phyloP scores from a whole-genome alignment of 1,284 basidiomycete genomes.

The Ustilago xerochloae region DNA sequence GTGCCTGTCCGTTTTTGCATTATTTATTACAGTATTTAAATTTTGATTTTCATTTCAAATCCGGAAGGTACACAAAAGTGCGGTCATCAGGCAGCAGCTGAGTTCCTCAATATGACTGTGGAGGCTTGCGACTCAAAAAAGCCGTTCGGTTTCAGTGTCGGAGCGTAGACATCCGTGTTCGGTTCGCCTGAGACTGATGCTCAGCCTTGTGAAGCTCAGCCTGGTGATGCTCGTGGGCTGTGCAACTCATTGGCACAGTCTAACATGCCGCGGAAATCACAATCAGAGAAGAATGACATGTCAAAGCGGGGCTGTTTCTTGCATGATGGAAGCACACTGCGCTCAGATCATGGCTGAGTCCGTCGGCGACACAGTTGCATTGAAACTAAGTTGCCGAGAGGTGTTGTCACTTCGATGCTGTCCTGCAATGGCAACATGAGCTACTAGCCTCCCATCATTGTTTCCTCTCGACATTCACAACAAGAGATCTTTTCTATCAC shows the following conservation, averaged over 20 bases:
- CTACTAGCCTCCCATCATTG: too few species aligned
- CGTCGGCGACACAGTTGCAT: too few species aligned
- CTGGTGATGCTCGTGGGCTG: background rate
- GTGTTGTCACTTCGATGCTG: too few species aligned
- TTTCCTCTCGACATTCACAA: conserved; percentile 7
- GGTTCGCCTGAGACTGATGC: conserved; percentile 4
- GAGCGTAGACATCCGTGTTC: conserved; percentile 24
- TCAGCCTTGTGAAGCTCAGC: background rate
- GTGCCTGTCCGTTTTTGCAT: too few species aligned
- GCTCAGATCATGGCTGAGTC: too few species aligned
- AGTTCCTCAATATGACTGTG: conserved; percentile 11
- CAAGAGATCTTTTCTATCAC: background rate
- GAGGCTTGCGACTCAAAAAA: conserved; percentile 8
- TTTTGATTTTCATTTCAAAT: conserved; percentile 8
- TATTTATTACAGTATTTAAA: too few species aligned
- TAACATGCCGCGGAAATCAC: background rate
- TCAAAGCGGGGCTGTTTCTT: background rate
- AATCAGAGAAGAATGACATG: background rate
- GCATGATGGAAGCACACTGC: too few species aligned
- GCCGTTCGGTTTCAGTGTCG: conserved; percentile 2
- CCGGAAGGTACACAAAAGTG: conserved; percentile 21
- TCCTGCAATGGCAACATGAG: too few species aligned
- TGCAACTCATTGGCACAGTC: background rate
- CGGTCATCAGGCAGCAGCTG: conserved; percentile 31
- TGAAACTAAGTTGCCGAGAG: too few species aligned